Evolutionary conservation across 345 rosid species (phyloP).

Genomic region (Punica granatum): DNA sequence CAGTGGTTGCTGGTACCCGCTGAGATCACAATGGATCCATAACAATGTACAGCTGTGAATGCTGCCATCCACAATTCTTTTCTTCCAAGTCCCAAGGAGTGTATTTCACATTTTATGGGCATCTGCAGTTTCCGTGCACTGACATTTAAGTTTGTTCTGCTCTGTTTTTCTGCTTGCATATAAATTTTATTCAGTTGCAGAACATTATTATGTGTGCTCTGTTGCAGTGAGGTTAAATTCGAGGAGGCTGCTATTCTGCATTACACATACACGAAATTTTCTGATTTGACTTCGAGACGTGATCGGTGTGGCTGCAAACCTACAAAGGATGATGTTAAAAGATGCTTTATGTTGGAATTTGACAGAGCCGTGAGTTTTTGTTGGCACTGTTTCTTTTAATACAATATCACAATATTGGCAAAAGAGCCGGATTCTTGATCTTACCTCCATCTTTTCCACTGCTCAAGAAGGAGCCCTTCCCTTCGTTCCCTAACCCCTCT

Average conservation of each 20-base stretch:
- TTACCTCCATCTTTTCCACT: neutral
- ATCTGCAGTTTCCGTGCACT: neutral
- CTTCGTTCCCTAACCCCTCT: constrained; percentile 13
- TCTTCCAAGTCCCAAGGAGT: no score
- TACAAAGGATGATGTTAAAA: constrained; percentile 83
- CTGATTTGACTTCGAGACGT: constrained; percentile 94
- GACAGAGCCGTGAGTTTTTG: constrained; percentile 80
- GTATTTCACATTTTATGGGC: no score
- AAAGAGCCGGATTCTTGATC: neutral
- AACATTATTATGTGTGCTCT: neutral
- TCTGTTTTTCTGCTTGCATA: no score
- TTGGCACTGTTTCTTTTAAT: neutral
- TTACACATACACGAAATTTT: constrained; percentile 79
- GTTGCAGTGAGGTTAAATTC: constrained; percentile 60
- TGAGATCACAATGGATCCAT: neutral
- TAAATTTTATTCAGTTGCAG: neutral
- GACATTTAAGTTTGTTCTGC: no score
- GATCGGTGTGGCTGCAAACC: constrained; percentile 99
- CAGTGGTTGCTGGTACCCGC: neutral
- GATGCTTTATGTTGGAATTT: constrained; percentile 97
- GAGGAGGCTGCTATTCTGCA: constrained; percentile 91
- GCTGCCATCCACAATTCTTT: no score
- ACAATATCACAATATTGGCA: no score
- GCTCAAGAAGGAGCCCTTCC: neutral
- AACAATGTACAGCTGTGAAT: neutral